Percentiles rank a stretch among this genome's conserved stretches.
Conservation (phyloP, 495 filamentous ascomycete species). For the Hypoxylon fuscum region DNA sequence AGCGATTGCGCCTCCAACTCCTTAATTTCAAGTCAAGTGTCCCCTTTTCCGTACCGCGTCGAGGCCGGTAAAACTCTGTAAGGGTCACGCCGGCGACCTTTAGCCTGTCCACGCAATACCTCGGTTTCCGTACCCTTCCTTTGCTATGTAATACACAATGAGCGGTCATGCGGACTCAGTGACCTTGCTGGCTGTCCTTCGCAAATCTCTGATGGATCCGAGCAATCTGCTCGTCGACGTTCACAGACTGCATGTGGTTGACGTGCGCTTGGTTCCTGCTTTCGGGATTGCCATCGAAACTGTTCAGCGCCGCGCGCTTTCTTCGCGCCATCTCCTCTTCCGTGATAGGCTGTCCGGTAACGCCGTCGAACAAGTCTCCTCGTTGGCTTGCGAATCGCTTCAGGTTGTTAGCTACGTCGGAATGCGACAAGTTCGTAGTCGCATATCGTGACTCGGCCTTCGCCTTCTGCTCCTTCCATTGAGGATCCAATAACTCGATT, state of each 20-base stretch:
- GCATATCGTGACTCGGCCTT: conserved; percentile 84
- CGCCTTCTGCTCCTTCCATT: conserved; percentile 94
- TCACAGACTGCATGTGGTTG: conserved; percentile 67
- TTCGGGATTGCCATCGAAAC: conserved; percentile 71
- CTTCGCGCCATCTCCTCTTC: conserved; percentile 80
- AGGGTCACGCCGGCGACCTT: neutral
- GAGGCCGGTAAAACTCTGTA: neutral
- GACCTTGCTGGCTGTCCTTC: conserved; percentile 51
- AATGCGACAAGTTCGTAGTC: conserved; percentile 86
- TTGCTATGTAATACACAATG: conserved; percentile 4
- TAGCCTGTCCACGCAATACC: neutral
- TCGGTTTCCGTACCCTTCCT: neutral
- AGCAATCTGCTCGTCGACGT: conserved; percentile 77
- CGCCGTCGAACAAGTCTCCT: conserved; percentile 87
- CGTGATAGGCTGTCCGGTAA: conserved; percentile 69
- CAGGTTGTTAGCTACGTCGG: conserved; percentile 90
- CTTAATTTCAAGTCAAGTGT: no score
- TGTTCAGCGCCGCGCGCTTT: conserved; percentile 73
- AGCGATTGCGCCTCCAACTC: neutral
- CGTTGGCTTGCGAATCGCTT: conserved; percentile 96
- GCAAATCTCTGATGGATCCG: conserved; percentile 73
- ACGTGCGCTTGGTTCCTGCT: conserved; percentile 63
- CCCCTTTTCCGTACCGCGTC: no score
- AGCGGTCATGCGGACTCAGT: conserved; percentile 7
- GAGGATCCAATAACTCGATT: conserved; percentile 93